These are phyloP conservation scores for Collybia sp. DNA, from an alignment of 768 basidiomycete species.

Conservation along the genomic window DNA sequence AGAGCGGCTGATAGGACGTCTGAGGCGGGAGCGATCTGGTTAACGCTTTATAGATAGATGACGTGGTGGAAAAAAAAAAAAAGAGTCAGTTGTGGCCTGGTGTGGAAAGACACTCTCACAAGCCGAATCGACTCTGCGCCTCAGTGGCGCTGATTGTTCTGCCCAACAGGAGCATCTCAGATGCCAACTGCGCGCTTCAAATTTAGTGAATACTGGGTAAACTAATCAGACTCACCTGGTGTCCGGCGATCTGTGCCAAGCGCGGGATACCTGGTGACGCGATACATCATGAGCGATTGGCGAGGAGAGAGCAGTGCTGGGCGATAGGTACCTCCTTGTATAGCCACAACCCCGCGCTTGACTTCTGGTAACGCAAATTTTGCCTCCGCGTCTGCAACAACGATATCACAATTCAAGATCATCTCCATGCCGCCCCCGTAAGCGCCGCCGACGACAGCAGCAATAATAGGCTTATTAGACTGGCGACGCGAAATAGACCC, in stretches of 20 bases:
- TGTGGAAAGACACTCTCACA: conserved; percentile 44
- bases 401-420: conserved; percentile 73
- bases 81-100: neutral
- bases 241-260: conserved; percentile 59
- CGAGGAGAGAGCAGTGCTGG: too few relatives aligned
- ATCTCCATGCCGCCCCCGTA: conserved; percentile 67
- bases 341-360: conserved; percentile 69
- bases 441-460: conserved; percentile 74
- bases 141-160: conserved; percentile 61
- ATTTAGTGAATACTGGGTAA: neutral
- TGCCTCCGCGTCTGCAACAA: conserved; percentile 62
- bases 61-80: conserved; percentile 1
- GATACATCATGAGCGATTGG: too few relatives aligned
- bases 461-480: conserved; percentile 70
- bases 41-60: conserved; percentile 46
- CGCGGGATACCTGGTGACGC: conserved; percentile 65
- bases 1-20: conserved; percentile 61
- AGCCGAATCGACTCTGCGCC: conserved; percentile 66
- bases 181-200: conserved; percentile 45
- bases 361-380: conserved; percentile 77
- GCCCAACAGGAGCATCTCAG: conserved; percentile 75
- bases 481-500: conserved; percentile 68
- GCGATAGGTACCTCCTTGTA: conserved; percentile 54
- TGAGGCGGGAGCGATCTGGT: conserved; percentile 54
- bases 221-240: conserved; percentile 50